These are phyloP conservation scores for Suillus subluteus DNA, from an alignment of 768 basidiomycete genomes.

Conservation along the genomic window DNA sequence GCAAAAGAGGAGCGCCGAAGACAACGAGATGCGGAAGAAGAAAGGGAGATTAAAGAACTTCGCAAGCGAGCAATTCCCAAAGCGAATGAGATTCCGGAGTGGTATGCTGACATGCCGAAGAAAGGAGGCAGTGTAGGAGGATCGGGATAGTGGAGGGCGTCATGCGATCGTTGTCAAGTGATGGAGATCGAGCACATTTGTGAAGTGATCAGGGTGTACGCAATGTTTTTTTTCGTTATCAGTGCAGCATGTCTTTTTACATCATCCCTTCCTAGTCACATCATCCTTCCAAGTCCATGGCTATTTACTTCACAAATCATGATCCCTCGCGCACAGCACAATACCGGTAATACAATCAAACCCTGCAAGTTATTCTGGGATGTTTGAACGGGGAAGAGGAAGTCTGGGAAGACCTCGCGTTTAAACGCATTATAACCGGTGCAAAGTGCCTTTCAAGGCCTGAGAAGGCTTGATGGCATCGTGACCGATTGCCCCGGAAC, in stretches of 20 bases:
- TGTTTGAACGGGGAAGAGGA: constrained; percentile 23
- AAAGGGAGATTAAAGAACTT: constrained; percentile 61
- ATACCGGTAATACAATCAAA: constrained; percentile 17
- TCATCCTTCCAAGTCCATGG: background rate
- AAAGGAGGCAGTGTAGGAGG: constrained; percentile 37
- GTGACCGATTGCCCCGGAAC: constrained; percentile 30
- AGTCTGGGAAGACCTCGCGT: constrained; percentile 22
- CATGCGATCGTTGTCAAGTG: constrained; percentile 13
- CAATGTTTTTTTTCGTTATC: constrained; percentile 22
- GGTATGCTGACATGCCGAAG: constrained; percentile 76
- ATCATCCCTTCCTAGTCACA: constrained; percentile 10
- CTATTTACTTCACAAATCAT: constrained; percentile 7
- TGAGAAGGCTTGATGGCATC: constrained; percentile 21
- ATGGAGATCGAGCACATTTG: constrained; percentile 17
- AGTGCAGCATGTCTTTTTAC: constrained; percentile 21
- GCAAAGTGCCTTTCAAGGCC: constrained; percentile 15
- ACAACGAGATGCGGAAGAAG: constrained; percentile 58
- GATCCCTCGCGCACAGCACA: constrained; percentile 6
- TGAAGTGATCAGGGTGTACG: constrained; percentile 10
- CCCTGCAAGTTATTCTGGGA: constrained; percentile 25
- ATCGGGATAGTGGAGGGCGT: constrained; percentile 12
- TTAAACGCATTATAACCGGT: constrained; percentile 26
- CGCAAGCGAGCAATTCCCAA: constrained; percentile 65
- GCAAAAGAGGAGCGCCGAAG: constrained; percentile 49
- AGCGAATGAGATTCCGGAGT: constrained; percentile 75